Evolutionary conservation across 2,329 filamentous ascomycete genomes (phyloP).

Genomic region (Epichloe gansuensis): DNA sequence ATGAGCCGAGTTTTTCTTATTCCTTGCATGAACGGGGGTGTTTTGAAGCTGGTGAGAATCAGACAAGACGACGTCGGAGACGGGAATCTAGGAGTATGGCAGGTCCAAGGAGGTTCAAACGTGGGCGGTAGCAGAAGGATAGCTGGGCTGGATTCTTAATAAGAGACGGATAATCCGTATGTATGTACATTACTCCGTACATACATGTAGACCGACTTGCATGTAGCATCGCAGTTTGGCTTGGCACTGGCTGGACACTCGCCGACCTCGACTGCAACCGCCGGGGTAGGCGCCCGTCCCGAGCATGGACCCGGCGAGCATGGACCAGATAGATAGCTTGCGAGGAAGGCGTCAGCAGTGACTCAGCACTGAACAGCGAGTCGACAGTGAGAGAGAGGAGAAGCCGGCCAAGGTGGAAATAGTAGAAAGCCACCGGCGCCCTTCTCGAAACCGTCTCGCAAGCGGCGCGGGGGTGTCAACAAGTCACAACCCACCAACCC

Average conservation of each 20-base stretch:
- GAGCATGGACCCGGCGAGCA: not conserved
- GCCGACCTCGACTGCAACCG: not conserved
- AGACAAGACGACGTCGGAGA: conserved; percentile 5
- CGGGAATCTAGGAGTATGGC: conserved; percentile 1
- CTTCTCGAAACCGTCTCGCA: not conserved
- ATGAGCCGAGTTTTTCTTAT: not conserved
- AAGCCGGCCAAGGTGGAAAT: not conserved
- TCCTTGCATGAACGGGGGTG: not conserved
- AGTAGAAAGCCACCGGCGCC: not conserved
- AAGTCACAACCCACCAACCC: no score
- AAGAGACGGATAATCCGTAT: not conserved
- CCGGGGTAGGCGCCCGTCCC: conserved; percentile 3
- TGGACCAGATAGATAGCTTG: not conserved
- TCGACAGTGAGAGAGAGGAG: not conserved
- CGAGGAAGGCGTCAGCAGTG: not conserved
- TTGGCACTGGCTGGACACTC: not conserved
- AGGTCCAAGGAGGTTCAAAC: not conserved
- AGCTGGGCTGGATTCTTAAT: not conserved
- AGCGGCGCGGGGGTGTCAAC: not conserved
- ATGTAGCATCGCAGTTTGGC: not conserved
- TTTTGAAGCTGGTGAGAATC: not conserved
- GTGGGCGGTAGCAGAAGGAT: not conserved
- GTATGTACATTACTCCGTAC: no score
- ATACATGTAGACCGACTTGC: no score
- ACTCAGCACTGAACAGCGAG: no score